Base-by-base conservation (phyloP, 352 stramenopile genomes). In the Plasmopara halstedii region DNA sequence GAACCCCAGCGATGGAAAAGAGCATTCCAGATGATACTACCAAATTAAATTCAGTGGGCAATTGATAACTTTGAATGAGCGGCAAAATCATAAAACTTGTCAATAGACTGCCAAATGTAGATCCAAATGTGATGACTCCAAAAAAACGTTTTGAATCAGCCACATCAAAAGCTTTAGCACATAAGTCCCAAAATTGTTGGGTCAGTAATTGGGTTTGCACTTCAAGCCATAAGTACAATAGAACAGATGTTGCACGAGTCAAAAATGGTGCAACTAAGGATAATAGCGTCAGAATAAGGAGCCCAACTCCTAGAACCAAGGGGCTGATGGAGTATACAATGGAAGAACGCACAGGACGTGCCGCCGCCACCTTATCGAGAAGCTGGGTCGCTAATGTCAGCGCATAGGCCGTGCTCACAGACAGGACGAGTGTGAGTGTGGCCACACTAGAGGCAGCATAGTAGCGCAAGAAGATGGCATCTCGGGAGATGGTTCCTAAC, bases 121-220 rank as follows among this genome's bases (percentile, higher is more conserved):
- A 76, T 7, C 81, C 81, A 39, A 93, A 93, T 1, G 81, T 90
- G 37, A 93, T 93, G 34, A 88, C 73, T 18, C 81, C 81, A 56
- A 93, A 93, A 52, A 82, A 89, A 45, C 85, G 86, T 38, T 93
- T 93, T 6, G 78, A 85, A 52, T 90, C 61, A 9, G 74, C 67
- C 18, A 93, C 78, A 39, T 85, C 75, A 46, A 93, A 93, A 0
- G 66, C 69, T 42, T 83, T 83, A 19, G 81, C 74, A 36, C 82
- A 94, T 9, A 91, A 55, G 46, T 94, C 82, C 82, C 82, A 94
- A 59, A 94, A 94, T 56, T 94, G 79, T 29, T 87, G 78, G 13
- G 68, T 82, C 31, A 94, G 62, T 50, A 87, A 58, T 54, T 91
- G 79, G 31, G 65, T 49, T 9, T 81, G 60, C 15, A 94, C 64